phyloP scores from a whole-genome alignment of 1,284 basidiomycete species.

The Fistulina hepatica region DNA sequence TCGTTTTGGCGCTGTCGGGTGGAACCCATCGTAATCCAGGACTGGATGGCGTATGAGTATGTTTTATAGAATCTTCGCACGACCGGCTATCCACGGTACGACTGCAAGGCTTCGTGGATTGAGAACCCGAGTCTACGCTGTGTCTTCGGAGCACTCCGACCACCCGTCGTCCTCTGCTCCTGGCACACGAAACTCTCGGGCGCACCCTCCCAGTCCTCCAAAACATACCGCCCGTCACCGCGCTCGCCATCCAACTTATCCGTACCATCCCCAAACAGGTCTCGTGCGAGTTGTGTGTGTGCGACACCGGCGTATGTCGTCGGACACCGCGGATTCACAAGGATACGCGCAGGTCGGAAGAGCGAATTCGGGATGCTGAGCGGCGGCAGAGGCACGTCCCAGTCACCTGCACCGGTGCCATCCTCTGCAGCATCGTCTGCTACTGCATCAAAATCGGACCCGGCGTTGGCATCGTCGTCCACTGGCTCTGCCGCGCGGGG shows the following conservation, averaged over 20 bases:
- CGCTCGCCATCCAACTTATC: slow-evolving; percentile 33
- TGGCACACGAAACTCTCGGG: slow-evolving; percentile 95
- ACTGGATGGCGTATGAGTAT: no score
- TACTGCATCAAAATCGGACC: slow-evolving; percentile 86
- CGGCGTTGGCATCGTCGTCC: slow-evolving; percentile 69
- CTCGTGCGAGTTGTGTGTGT: slow-evolving; percentile 83
- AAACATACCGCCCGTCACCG: slow-evolving; percentile 59
- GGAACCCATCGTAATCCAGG: no score
- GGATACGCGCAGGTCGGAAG: slow-evolving; percentile 78
- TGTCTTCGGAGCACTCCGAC: slow-evolving; percentile 84
- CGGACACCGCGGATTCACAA: slow-evolving; percentile 90
- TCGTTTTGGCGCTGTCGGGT: no score
- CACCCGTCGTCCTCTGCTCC: slow-evolving; percentile 86
- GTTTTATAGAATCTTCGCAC: no score
- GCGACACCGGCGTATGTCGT: slow-evolving; percentile 94
- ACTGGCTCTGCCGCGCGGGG: slow-evolving; percentile 25
- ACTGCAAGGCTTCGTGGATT: slow-evolving; percentile 59
- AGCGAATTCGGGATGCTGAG: slow-evolving; percentile 78
- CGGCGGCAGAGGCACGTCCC: slow-evolving; percentile 29
- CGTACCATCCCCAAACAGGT: slow-evolving; percentile 77
- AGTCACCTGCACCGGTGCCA: slow-evolving; percentile 22
- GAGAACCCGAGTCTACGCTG: slow-evolving; percentile 82
- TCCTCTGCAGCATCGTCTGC: slow-evolving; percentile 45
- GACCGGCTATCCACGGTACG: slow-evolving; percentile 1
- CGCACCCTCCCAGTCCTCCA: slow-evolving; percentile 90